These are phyloP conservation scores for Apiospora arundinis DNA, from an alignment of 2,329 filamentous ascomycete species.

Conservation along the genomic window DNA sequence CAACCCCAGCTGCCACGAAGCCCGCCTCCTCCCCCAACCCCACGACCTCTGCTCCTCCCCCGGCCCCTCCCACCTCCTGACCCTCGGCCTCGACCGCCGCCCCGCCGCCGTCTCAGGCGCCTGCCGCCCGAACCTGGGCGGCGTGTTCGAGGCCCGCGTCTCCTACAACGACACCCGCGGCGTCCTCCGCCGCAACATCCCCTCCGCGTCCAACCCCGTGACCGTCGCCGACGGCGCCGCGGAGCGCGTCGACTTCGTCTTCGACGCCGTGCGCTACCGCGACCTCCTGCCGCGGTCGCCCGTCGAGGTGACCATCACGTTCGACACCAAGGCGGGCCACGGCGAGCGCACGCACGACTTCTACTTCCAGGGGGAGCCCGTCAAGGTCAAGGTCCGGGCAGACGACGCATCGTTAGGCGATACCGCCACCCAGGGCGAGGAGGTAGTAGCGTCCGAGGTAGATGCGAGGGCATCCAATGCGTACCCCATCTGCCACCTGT, in stretches of 20 bases:
- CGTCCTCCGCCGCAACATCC: neutral
- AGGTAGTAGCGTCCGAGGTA: neutral
- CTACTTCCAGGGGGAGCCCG: neutral
- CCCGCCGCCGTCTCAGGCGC: neutral
- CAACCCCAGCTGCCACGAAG: neutral
- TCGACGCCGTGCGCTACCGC: neutral
- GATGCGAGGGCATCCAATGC: neutral
- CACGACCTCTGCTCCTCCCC: neutral
- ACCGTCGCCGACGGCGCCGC: neutral
- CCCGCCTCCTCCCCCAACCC: neutral
- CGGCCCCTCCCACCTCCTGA: neutral
- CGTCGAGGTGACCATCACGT: neutral
- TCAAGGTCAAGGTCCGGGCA: too few relatives aligned
- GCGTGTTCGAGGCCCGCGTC: too few relatives aligned
- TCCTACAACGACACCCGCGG: too few relatives aligned
- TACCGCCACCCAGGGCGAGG: neutral
- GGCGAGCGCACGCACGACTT: neutral
- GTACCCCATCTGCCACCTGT: neutral
- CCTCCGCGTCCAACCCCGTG: neutral
- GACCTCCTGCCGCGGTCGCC: neutral
- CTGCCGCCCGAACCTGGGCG: neutral
- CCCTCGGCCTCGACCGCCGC: neutral
- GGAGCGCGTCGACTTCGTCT: neutral
- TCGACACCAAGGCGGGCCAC: neutral
- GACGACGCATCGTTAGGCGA: too few relatives aligned